Evolutionary conservation across 129 eudicot genomes (phyloP).

Genomic region (Centrapalus pauciflorus): DNA sequence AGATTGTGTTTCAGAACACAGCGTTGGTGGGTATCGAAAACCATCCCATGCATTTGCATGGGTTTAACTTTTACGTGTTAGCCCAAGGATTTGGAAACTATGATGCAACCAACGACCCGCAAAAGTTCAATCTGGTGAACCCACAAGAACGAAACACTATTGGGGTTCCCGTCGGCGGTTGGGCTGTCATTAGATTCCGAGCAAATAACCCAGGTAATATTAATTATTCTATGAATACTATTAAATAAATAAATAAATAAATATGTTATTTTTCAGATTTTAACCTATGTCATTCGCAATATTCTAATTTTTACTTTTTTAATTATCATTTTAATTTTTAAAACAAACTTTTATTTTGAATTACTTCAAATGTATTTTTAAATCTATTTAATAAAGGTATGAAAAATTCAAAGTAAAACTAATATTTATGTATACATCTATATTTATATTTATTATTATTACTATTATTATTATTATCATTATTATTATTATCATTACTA

Average conservation of each 20-base stretch:
- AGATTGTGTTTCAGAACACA: conserved; percentile 68
- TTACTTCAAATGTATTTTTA: too few species aligned
- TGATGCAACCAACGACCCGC: conserved; percentile 26
- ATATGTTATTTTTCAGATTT: background rate
- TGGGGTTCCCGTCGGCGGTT: conserved; percentile 77
- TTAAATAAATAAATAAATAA: too few species aligned
- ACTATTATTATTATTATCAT: too few species aligned
- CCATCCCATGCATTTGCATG: conserved; percentile 84
- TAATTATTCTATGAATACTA: too few species aligned
- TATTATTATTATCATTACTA: too few species aligned
- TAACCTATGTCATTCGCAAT: too few species aligned
- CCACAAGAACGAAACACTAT: conserved; percentile 70
- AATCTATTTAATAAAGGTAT: too few species aligned
- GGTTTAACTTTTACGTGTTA: conserved; percentile 58
- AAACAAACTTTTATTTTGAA: too few species aligned
- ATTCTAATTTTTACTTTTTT: background rate
- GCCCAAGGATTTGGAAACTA: conserved; percentile 88
- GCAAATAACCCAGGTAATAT: conserved; percentile 76
- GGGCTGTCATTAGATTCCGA: conserved; percentile 73
- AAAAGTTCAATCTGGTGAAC: conserved; percentile 45
- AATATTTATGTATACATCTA: too few species aligned
- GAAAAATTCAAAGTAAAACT: too few species aligned
- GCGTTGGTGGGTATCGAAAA: conserved; percentile 54
- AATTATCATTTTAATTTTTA: background rate
- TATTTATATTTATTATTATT: too few species aligned